Conservation (phyloP, 192 early-diverging fungal species). For the Backusella australiensis region DNA sequence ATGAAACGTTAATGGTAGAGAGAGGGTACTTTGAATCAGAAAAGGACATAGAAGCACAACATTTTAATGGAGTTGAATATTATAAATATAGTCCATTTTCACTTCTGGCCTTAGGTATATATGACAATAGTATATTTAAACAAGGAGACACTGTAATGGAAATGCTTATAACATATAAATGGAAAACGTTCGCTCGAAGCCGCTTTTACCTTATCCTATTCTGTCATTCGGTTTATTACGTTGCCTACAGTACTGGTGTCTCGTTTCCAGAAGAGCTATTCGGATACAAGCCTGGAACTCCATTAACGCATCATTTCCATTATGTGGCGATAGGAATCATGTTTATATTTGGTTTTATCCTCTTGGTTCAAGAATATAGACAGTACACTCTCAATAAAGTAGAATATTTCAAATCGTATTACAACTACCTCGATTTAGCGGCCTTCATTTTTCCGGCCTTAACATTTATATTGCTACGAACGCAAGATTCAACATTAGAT, state of each 20-base stretch:
- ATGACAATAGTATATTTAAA: background rate
- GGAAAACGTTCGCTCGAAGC: background rate
- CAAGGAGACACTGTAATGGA: constrained; percentile 13
- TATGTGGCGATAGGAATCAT: background rate
- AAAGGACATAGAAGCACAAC: background rate
- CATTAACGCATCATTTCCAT: background rate
- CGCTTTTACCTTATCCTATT: background rate
- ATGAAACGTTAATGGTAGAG: background rate
- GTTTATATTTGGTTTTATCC: background rate
- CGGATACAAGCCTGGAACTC: background rate
- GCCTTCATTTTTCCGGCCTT: background rate
- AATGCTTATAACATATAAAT: constrained; percentile 3
- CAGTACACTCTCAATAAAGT: background rate
- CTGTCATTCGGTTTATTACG: background rate
- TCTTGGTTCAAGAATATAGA: background rate
- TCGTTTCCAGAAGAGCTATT: constrained; percentile 2
- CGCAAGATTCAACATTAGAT: background rate
- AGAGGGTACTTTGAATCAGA: background rate
- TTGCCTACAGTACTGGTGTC: background rate
- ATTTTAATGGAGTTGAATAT: background rate
- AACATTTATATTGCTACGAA: background rate
- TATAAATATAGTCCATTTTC: background rate
- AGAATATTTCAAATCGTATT: background rate
- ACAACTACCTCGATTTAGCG: background rate
- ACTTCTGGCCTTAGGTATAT: background rate